Base-by-base conservation (phyloP, 1,284 basidiomycete species). In the Neotropicomus parvogracilis region DNA sequence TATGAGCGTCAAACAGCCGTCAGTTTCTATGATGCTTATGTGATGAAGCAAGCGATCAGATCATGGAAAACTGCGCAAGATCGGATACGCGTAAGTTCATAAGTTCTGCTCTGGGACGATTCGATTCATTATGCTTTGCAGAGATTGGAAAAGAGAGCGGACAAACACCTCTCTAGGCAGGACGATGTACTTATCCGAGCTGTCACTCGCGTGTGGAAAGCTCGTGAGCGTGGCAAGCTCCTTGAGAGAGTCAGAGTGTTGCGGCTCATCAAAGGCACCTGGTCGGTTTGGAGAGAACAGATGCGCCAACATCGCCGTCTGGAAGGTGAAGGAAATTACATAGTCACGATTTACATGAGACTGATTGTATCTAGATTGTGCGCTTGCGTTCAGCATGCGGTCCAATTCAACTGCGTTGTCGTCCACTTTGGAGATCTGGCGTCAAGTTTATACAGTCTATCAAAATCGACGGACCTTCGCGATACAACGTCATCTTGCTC, bases 161-260 rank as follows among this genome's bases (percentile, higher is more conserved):
- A 70, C 49, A 84, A 80, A 51, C 77, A 85, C 57, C 49, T 80
- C 16, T 68, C 71, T 33, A 75, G 81, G 34, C 83, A 82, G 59
- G 81, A 89, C 57, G 74, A 74, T 43, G 70, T 84, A 17, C 72
- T 89, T 9, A 55, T 87, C 29, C 76, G 78, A 37, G 87, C 83
- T 17, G 70, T 87, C 31, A 67, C 78, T 56, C 74, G 82, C 40
- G 79, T 89, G 16, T 88, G 88, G 87, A 81, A 79, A 57, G 83
- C 85, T 24, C 80, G 79, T 40, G 83, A 85, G 62, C 77, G 83
- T 14, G 84, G 83, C 16, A 70, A 69, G 44, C 72, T 83, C 19
- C 71, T 89, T 10, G 77, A 79, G 53, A 75, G 79, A 37, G 77
- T 84, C 24, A 75, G 72, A 50, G 65, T 70, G 5, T 54, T 70